Conservation (phyloP, 371 early-diverging fungal species). For the Blastocladiella emersonii region DNA sequence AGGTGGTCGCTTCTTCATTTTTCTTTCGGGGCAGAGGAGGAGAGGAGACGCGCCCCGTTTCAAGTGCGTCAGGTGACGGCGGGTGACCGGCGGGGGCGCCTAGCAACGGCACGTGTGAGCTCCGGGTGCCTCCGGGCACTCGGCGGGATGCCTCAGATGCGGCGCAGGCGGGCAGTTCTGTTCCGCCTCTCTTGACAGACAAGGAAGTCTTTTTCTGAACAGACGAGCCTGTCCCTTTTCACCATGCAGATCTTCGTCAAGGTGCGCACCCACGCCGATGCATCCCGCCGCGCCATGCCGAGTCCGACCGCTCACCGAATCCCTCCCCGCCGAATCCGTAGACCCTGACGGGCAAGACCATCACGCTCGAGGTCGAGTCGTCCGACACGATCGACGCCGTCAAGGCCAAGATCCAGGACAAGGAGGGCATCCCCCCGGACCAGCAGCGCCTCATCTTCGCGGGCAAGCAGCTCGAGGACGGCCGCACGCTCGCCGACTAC, state of each 20-base stretch:
- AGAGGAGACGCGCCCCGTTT: too few relatives aligned
- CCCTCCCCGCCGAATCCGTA: background rate
- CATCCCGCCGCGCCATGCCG: background rate
- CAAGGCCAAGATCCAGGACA: constrained; percentile 78
- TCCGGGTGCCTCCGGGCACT: too few relatives aligned
- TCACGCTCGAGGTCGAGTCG: constrained; percentile 63
- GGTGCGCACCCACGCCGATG: background rate
- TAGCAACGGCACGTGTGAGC: too few relatives aligned
- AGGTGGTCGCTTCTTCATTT: too few relatives aligned
- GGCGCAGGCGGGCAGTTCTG: too few relatives aligned
- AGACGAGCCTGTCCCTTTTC: constrained; percentile 1
- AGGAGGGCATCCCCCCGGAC: constrained; percentile 97
- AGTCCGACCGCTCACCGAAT: background rate
- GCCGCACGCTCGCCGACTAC: constrained; percentile 66
- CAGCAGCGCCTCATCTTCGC: constrained; percentile 99
- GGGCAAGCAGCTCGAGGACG: constrained; percentile 99
- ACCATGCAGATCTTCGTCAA: constrained; percentile 79
- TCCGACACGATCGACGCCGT: constrained; percentile 63
- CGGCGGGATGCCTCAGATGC: too few relatives aligned
- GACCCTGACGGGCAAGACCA: constrained; percentile 70
- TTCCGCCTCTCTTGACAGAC: background rate
- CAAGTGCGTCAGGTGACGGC: too few relatives aligned
- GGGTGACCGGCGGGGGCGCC: too few relatives aligned
- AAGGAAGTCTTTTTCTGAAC: background rate
- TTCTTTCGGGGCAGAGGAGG: too few relatives aligned